A percentile compares a stretch with the other conserved stretches of the same genome.
phyloP scores from a whole-genome alignment of 2,329 filamentous ascomycete species.

The Xylariaceae sp. region DNA sequence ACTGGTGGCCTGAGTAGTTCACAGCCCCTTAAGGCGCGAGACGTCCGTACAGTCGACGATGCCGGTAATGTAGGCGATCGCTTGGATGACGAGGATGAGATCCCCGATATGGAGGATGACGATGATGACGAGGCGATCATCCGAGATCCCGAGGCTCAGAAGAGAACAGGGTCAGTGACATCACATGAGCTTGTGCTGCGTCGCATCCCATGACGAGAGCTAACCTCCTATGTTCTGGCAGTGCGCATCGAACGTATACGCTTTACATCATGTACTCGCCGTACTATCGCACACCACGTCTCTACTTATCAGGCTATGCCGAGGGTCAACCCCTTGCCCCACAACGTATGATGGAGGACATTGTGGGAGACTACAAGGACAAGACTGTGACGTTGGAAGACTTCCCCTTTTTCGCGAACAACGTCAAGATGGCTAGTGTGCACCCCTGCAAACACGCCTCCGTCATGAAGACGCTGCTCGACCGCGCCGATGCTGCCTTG shows the following conservation, averaged over 20 bases:
- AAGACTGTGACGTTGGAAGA: conserved; percentile 98
- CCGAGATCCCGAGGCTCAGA: conserved; percentile 56
- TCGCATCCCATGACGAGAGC: not conserved
- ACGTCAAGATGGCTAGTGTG: conserved; percentile 92
- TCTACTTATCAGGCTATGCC: conserved; percentile 91
- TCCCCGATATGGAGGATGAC: conserved; percentile 97
- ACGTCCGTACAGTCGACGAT: conserved; percentile 85
- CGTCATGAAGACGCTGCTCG: conserved; percentile 96
- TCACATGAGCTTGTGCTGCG: conserved; percentile 3
- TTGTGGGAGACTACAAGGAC: conserved; percentile 93
- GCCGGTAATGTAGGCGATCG: conserved; percentile 77
- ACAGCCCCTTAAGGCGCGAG: conserved; percentile 68
- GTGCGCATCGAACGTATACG: conserved; percentile 85
- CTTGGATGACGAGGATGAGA: conserved; percentile 70
- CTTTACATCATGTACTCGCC: conserved; percentile 98
- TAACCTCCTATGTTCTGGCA: conserved; percentile 35
- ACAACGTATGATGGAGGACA: conserved; percentile 90
- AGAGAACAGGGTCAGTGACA: conserved; percentile 40
- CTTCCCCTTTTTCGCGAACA: conserved; percentile 88
- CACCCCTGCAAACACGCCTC: conserved; percentile 96
- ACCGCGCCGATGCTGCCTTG: conserved; percentile 87
- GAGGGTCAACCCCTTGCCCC: conserved; percentile 77
- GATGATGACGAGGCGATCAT: conserved; percentile 97
- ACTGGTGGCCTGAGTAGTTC: conserved; percentile 74
- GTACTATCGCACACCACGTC: conserved; percentile 90